Evolutionary conservation across 805 yeast genomes (phyloP).

Genomic region (Wickerhamomyces canadensis): DNA sequence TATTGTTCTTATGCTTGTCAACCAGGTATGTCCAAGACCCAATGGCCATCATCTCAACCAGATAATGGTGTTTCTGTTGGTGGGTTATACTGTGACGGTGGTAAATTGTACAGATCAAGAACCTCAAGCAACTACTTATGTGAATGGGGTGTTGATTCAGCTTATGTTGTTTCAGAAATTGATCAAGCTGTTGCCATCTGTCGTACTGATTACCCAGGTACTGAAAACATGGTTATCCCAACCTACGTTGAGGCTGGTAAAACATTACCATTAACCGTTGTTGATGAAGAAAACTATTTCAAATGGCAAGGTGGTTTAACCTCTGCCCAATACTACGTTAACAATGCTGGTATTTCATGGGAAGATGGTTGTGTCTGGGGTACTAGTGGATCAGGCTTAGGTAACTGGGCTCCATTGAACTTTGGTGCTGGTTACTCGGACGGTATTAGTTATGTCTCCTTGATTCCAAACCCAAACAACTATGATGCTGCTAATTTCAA

Average conservation of each 20-base stretch:
- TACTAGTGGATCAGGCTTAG: slow-evolving; percentile 65
- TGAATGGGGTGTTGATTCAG: slow-evolving; percentile 77
- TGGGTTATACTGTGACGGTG: slow-evolving; percentile 82
- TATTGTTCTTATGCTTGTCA: slow-evolving; percentile 98
- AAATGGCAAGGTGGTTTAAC: slow-evolving; percentile 77
- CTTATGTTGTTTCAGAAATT: slow-evolving; percentile 62
- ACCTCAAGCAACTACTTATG: slow-evolving; percentile 63
- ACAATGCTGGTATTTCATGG: slow-evolving; percentile 88
- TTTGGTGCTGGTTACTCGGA: slow-evolving; percentile 83
- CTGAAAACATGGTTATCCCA: slow-evolving; percentile 97
- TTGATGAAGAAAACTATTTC: slow-evolving; percentile 73
- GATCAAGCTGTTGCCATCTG: slow-evolving; percentile 76
- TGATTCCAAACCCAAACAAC: slow-evolving; percentile 96
- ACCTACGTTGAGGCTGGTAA: slow-evolving; percentile 71
- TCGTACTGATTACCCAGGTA: slow-evolving; percentile 99
- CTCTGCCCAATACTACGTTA: slow-evolving; percentile 95
- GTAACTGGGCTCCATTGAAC: slow-evolving; percentile 98
- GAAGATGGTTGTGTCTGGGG: slow-evolving; percentile 97
- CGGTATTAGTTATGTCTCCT: slow-evolving; percentile 71
- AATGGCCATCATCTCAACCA: slow-evolving; percentile 91
- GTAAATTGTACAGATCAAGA: slow-evolving; percentile 81
- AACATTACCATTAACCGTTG: slow-evolving; percentile 66
- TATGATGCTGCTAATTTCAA: slow-evolving; percentile 57
- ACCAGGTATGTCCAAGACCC: slow-evolving; percentile 97
- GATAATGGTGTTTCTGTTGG: slow-evolving; percentile 87